A percentile compares a stretch with the other conserved stretches of the same genome.
These are phyloP conservation scores for Globisporangium emineosum DNA, from an alignment of 352 stramenopile genomes.

Conservation along the genomic window DNA sequence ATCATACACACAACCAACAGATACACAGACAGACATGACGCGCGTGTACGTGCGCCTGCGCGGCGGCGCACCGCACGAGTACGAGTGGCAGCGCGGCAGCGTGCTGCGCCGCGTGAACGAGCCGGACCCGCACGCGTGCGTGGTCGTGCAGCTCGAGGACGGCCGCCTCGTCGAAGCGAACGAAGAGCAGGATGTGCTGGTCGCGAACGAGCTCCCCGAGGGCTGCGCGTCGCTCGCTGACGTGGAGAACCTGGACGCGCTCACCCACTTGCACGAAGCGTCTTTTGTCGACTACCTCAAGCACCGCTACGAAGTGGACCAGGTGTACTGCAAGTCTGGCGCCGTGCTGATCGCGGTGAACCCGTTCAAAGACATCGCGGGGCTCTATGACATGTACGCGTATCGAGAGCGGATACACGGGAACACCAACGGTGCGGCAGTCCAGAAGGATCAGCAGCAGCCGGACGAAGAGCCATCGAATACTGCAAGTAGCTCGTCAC, in stretches of 20 bases:
- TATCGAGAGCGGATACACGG: constrained; percentile 33
- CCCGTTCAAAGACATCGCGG: constrained; percentile 68
- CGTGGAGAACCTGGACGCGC: constrained; percentile 65
- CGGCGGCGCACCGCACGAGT: constrained; percentile 23
- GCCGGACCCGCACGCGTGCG: constrained; percentile 9
- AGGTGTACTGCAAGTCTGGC: constrained; percentile 76
- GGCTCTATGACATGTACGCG: constrained; percentile 55
- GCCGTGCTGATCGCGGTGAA: constrained; percentile 78
- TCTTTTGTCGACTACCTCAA: constrained; percentile 79
- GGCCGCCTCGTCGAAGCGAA: constrained; percentile 33
- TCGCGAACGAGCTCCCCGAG: constrained; percentile 39
- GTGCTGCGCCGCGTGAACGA: constrained; percentile 36
- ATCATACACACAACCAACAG: too few relatives aligned
- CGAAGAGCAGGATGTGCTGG: constrained; percentile 55
- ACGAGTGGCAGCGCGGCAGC: constrained; percentile 46
- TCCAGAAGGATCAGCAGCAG: not conserved
- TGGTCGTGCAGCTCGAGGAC: constrained; percentile 44
- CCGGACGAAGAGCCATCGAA: not conserved
- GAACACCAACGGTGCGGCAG: not conserved
- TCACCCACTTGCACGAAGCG: constrained; percentile 78
- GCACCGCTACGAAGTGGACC: constrained; percentile 63
- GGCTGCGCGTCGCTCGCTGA: constrained; percentile 38
- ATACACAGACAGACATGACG: constrained; percentile 22
- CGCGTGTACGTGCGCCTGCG: constrained; percentile 59
- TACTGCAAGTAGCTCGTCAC: constrained; percentile 9